Percentiles rank a stretch among this genome's conserved stretches.
These are phyloP conservation scores for Trichosporon faecale DNA, from an alignment of 1,284 basidiomycete genomes.

Conservation along the genomic window DNA sequence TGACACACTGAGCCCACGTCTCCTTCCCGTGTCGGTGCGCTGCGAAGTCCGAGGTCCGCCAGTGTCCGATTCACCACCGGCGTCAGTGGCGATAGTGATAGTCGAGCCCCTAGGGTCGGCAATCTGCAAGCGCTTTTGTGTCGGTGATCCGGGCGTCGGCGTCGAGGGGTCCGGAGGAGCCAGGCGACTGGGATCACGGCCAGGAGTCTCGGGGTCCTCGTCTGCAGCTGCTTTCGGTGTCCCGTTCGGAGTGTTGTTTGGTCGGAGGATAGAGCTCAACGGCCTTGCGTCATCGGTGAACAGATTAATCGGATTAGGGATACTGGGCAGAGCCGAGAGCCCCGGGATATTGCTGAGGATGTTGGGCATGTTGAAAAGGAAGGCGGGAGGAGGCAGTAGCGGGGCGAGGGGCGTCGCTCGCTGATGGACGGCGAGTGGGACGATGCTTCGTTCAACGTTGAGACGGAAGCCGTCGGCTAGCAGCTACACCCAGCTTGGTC, in stretches of 20 bases:
- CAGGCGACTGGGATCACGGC: neutral
- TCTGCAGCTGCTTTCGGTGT: neutral
- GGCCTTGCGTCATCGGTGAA: constrained; percentile 24
- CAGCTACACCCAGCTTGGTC: neutral
- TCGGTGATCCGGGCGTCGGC: constrained; percentile 7
- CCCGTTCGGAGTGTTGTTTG: constrained; percentile 7
- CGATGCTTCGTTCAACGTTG: constrained; percentile 4
- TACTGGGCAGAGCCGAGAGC: constrained; percentile 28
- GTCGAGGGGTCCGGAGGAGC: neutral
- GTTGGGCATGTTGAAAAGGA: constrained; percentile 28
- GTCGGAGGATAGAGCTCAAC: constrained; percentile 2
- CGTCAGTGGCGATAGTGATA: neutral
- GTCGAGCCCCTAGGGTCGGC: constrained; percentile 5
- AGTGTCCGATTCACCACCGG: constrained; percentile 8
- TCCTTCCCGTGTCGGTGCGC: constrained; percentile 10
- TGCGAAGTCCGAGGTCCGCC: constrained; percentile 3
- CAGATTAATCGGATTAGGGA: constrained; percentile 37
- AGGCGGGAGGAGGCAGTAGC: neutral
- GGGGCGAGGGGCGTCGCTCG: neutral
- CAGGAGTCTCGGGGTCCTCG: neutral
- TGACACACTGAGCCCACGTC: constrained; percentile 16
- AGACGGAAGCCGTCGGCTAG: neutral
- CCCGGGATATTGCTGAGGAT: constrained; percentile 35
- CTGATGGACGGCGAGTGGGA: constrained; percentile 4
- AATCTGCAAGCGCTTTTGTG: constrained; percentile 11